Evolutionary conservation across 192 early-diverging fungal species (phyloP).

Genomic region (Entrophospora sp.): DNA sequence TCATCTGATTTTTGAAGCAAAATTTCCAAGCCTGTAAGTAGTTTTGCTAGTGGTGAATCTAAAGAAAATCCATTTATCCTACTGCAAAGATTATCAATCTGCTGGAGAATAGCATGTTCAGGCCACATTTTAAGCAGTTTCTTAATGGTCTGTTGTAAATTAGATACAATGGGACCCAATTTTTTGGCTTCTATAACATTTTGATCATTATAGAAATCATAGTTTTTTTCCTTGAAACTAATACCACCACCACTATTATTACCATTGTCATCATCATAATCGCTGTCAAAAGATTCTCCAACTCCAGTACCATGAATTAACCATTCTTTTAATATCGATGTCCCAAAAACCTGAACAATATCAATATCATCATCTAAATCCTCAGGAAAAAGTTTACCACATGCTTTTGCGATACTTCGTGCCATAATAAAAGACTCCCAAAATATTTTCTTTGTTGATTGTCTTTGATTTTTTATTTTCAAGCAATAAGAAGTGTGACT

Average conservation of each 20-base stretch:
- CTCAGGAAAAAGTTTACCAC: slow-evolving; percentile 37
- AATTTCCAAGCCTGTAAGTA: slow-evolving; percentile 82
- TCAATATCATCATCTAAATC: slow-evolving; percentile 38
- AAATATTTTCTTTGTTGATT: slow-evolving; percentile 4
- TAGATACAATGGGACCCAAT: slow-evolving; percentile 50
- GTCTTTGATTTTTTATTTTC: not conserved
- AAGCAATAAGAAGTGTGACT: not conserved
- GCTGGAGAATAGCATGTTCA: slow-evolving; percentile 79
- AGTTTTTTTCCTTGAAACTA: too few species aligned
- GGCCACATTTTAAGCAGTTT: slow-evolving; percentile 78
- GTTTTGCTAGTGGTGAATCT: slow-evolving; percentile 78
- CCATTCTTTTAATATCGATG: slow-evolving; percentile 44
- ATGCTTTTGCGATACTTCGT: slow-evolving; percentile 32
- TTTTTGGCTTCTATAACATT: slow-evolving; percentile 65
- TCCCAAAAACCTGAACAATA: slow-evolving; percentile 42
- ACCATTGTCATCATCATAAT: slow-evolving; percentile 21
- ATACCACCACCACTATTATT: too few species aligned
- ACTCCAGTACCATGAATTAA: slow-evolving; percentile 7
- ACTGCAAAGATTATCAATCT: slow-evolving; percentile 54
- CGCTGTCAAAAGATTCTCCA: not conserved
- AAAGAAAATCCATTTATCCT: slow-evolving; percentile 61
- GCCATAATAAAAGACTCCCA: slow-evolving; percentile 38
- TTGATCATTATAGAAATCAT: slow-evolving; percentile 86
- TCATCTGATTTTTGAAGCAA: slow-evolving; percentile 84
- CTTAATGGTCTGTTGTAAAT: slow-evolving; percentile 48